These are phyloP conservation scores for Alternaria sp. DNA, from an alignment of 2,329 filamentous ascomycete species.

Conservation along the genomic window DNA sequence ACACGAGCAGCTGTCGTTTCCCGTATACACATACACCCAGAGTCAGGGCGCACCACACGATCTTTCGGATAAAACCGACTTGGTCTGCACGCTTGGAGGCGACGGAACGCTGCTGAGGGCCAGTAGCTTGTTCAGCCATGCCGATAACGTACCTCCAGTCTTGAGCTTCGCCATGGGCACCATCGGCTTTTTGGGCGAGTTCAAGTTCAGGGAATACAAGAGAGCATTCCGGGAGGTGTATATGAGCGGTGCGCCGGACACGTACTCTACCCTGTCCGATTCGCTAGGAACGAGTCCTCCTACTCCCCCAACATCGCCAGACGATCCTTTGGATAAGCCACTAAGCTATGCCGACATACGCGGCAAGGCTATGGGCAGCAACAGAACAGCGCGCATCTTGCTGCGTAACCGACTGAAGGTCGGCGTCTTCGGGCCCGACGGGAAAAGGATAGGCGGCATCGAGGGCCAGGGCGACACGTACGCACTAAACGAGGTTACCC, in stretches of 20 bases:
- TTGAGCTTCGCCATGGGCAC: constrained; percentile 97
- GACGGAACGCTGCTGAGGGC: constrained; percentile 91
- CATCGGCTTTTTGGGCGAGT: constrained; percentile 92
- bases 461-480: constrained; percentile 57
- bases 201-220: constrained; percentile 94
- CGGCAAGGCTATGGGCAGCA: constrained; percentile 81
- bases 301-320: constrained; percentile 74
- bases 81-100: constrained; percentile 89
- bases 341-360: constrained; percentile 73
- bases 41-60: constrained; percentile 47
- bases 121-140: constrained; percentile 84
- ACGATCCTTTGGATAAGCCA: constrained; percentile 39
- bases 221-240: constrained; percentile 91
- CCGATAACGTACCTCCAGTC: constrained; percentile 83
- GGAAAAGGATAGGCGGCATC: constrained; percentile 55
- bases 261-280: constrained; percentile 66
- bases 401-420: constrained; percentile 88
- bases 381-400: constrained; percentile 79
- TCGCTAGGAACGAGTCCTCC: constrained; percentile 73
- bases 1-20: constrained; percentile 74
- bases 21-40: constrained; percentile 57
- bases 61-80: constrained; percentile 81
- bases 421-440: constrained; percentile 77
- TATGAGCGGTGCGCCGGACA: constrained; percentile 73
- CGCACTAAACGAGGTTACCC: constrained; percentile 94